These are phyloP conservation scores for Microsporum ferrugineum DNA, from an alignment of 2,329 filamentous ascomycete species.

Conservation along the genomic window DNA sequence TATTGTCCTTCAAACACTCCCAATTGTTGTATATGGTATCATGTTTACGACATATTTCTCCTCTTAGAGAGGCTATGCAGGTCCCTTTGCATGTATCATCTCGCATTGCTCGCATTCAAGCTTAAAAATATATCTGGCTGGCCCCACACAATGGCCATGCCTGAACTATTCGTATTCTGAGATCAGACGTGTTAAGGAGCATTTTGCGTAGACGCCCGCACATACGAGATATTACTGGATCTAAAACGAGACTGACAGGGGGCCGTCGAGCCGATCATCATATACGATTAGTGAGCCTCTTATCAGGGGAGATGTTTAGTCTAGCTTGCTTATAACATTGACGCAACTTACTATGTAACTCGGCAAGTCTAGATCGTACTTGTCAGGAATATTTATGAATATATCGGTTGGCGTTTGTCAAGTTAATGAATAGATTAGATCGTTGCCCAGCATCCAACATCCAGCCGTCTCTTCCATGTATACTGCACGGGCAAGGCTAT, in stretches of 20 bases:
- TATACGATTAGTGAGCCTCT: background rate
- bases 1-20: background rate
- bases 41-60: background rate
- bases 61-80: background rate
- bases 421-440: too few species aligned
- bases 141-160: background rate
- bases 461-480: too few species aligned
- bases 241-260: background rate
- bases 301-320: background rate
- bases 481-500: too few species aligned
- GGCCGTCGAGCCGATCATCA: background rate
- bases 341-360: background rate
- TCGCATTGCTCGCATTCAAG: conserved; percentile 1
- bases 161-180: background rate
- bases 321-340: background rate
- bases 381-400: too few species aligned
- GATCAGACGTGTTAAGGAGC: background rate
- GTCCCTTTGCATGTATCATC: background rate
- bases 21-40: background rate
- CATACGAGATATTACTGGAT: background rate
- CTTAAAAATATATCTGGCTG: background rate
- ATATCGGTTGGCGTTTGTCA: too few species aligned
- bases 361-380: background rate
- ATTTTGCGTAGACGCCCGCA: too few species aligned
- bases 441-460: too few species aligned